phyloP scores from a whole-genome alignment of 192 early-diverging fungal species.

The Jimgerdemannia flammicorona region DNA sequence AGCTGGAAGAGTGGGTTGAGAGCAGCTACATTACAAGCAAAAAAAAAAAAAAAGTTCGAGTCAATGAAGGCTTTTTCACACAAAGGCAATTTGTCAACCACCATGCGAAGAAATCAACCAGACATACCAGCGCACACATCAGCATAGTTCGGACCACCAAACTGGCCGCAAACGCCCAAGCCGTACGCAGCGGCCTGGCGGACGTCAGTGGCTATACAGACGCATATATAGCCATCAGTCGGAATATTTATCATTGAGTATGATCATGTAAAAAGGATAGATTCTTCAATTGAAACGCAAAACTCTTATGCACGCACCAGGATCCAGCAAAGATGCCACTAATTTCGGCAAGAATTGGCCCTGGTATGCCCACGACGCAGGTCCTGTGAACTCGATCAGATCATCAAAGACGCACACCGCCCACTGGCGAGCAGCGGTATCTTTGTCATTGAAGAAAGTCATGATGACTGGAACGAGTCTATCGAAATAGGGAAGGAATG shows the following conservation, averaged over 20 bases:
- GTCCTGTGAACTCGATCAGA: conserved; percentile 86
- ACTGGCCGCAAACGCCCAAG: conserved; percentile 86
- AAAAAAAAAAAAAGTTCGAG: conserved; percentile 6
- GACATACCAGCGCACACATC: conserved; percentile 50
- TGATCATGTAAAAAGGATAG: conserved; percentile 2
- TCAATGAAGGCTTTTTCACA: conserved; percentile 4
- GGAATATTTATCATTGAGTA: background rate
- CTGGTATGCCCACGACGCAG: conserved; percentile 59
- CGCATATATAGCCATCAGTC: too few relatives aligned
- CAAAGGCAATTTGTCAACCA: too few relatives aligned
- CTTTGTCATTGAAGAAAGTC: conserved; percentile 58
- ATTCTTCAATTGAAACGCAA: background rate
- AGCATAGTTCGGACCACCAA: conserved; percentile 80
- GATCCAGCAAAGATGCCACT: conserved; percentile 49
- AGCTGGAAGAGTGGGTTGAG: conserved; percentile 73
- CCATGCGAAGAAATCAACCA: too few relatives aligned
- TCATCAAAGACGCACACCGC: conserved; percentile 92
- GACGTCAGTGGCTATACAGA: conserved; percentile 50
- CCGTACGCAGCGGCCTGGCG: conserved; percentile 95
- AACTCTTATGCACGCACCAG: conserved; percentile 6
- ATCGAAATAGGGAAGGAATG: conserved; percentile 82
- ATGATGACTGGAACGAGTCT: conserved; percentile 69
- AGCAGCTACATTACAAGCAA: conserved; percentile 46
- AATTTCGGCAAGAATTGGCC: conserved; percentile 66
- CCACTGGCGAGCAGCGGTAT: conserved; percentile 81